phyloP scores from a whole-genome alignment of 495 filamentous ascomycete genomes.

The Daldinia childiae region DNA sequence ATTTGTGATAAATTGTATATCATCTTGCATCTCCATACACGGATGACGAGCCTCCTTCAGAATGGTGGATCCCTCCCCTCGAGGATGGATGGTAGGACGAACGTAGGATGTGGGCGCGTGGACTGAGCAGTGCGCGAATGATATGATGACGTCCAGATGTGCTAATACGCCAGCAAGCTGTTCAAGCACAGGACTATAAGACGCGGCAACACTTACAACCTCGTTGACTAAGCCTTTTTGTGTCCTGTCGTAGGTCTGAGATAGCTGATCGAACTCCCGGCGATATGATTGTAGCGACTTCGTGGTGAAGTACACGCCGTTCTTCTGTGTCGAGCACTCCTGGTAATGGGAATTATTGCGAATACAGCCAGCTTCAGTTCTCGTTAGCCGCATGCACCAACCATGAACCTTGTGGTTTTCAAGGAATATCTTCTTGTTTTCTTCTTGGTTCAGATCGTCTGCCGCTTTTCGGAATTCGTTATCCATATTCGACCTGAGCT shows the following conservation, averaged over 20 bases:
- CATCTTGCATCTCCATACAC: slow-evolving; percentile 99
- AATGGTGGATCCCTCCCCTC: slow-evolving; percentile 88
- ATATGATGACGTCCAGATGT: slow-evolving; percentile 96
- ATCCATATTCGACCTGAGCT: slow-evolving; percentile 83
- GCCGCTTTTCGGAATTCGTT: slow-evolving; percentile 80
- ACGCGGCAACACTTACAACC: slow-evolving; percentile 91
- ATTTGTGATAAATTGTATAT: slow-evolving; percentile 98
- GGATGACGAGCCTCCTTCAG: slow-evolving; percentile 94
- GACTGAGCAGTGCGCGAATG: slow-evolving; percentile 92
- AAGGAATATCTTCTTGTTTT: slow-evolving; percentile 97
- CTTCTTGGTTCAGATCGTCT: slow-evolving; percentile 87
- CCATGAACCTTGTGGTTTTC: slow-evolving; percentile 96
- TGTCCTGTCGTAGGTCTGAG: slow-evolving; percentile 94
- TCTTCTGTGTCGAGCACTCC: slow-evolving; percentile 98
- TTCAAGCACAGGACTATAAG: slow-evolving; percentile 94
- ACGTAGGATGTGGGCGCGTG: slow-evolving; percentile 93
- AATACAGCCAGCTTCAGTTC: slow-evolving; percentile 91
- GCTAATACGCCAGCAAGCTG: slow-evolving; percentile 87
- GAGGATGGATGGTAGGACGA: slow-evolving; percentile 89
- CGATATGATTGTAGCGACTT: slow-evolving; percentile 81
- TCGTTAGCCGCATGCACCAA: slow-evolving; percentile 94
- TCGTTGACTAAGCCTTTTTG: slow-evolving; percentile 92
- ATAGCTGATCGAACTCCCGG: slow-evolving; percentile 92
- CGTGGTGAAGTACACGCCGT: slow-evolving; percentile 98
- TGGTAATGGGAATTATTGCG: slow-evolving; percentile 89